These are phyloP conservation scores for Heracleum sosnowskyi DNA, from an alignment of 129 eudicot species.

Conservation along the genomic window DNA sequence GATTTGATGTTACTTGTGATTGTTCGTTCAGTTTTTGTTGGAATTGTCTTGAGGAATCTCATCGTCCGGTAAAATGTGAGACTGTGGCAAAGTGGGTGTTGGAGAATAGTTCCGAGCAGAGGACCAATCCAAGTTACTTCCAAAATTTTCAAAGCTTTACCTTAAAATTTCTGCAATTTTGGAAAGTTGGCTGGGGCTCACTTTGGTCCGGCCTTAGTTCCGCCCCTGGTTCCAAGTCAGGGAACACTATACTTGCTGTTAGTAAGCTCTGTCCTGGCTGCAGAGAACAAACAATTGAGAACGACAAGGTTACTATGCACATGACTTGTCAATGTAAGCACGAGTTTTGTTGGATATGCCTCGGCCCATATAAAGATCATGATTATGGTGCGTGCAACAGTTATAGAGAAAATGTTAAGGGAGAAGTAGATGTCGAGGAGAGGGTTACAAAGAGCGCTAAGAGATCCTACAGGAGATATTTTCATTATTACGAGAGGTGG, in stretches of 20 bases:
- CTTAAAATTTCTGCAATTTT: no score
- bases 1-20: slow-evolving; percentile 17
- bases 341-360: slow-evolving; percentile 37
- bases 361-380: not conserved
- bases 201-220: no score
- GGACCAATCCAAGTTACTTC: no score
- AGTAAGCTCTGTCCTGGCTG: slow-evolving; percentile 32
- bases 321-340: slow-evolving; percentile 29
- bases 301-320: slow-evolving; percentile 22
- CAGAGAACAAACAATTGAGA: slow-evolving; percentile 17
- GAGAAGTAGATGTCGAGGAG: not conserved
- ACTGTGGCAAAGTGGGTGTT: slow-evolving; percentile 31
- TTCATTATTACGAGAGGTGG: not conserved
- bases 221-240: no score
- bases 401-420: no score
- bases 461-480: not conserved
- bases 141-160: no score
- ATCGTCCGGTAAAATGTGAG: slow-evolving; percentile 45
- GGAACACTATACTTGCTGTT: slow-evolving; percentile 23
- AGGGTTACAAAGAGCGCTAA: not conserved
- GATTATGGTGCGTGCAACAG: not conserved
- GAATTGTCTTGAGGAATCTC: slow-evolving; percentile 41
- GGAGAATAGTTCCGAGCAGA: slow-evolving; percentile 26
- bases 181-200: no score
- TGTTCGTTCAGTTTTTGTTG: slow-evolving; percentile 33